These are phyloP conservation scores for Saccharomycopsis sp. DNA, from an alignment of 805 yeast genomes.

Conservation along the genomic window DNA sequence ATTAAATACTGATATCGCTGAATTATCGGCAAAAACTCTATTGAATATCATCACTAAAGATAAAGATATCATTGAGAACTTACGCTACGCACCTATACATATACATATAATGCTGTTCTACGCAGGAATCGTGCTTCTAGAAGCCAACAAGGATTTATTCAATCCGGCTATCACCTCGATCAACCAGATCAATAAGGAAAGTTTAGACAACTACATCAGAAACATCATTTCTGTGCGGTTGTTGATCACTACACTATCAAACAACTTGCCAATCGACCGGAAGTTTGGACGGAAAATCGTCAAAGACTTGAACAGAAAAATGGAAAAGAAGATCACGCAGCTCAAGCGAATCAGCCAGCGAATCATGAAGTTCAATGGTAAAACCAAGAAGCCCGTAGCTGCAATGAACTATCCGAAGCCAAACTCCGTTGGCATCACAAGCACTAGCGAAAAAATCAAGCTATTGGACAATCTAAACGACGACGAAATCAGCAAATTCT, in stretches of 20 bases:
- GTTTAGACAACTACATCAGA: conserved; percentile 28
- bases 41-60: conserved; percentile 53
- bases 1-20: conserved; percentile 37
- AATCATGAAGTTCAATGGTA: conserved; percentile 8
- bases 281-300: conserved; percentile 43
- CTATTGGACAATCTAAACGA: conserved; percentile 21
- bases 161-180: not conserved
- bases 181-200: conserved; percentile 23
- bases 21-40: conserved; percentile 58
- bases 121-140: conserved; percentile 51
- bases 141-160: conserved; percentile 33
- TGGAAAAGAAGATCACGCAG: conserved; percentile 26
- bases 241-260: conserved; percentile 36
- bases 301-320: conserved; percentile 25
- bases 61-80: conserved; percentile 46
- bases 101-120: conserved; percentile 66
- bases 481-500: conserved; percentile 21
- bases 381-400: not conserved
- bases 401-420: conserved; percentile 13
- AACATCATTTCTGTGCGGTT: conserved; percentile 39
- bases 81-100: conserved; percentile 65
- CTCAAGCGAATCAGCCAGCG: conserved; percentile 21
- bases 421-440: conserved; percentile 22
- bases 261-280: conserved; percentile 47
- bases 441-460: conserved; percentile 20